Conservation (phyloP, 768 basidiomycete genomes). For the Kwoniella heveanensis region DNA sequence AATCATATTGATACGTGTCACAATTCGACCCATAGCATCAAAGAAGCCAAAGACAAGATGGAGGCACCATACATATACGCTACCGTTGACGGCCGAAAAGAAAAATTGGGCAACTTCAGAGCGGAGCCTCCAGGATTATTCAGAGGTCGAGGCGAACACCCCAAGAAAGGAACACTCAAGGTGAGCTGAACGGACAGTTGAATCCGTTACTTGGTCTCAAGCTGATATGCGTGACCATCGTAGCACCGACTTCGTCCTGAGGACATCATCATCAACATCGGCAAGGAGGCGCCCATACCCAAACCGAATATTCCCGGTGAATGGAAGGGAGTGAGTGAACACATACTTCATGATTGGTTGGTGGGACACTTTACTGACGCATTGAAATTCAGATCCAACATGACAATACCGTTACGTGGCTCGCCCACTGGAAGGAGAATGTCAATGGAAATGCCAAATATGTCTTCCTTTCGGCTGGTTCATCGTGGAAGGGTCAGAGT, state of each 20-base stretch:
- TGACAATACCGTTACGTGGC: constrained; percentile 97
- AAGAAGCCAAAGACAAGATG: constrained; percentile 77
- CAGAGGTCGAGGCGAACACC: constrained; percentile 96
- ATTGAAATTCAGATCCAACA: constrained; percentile 59
- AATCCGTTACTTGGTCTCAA: not conserved
- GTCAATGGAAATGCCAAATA: constrained; percentile 95
- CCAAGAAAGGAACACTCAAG: constrained; percentile 93
- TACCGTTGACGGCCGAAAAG: constrained; percentile 91
- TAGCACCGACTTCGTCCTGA: constrained; percentile 88
- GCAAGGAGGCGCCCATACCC: constrained; percentile 70
- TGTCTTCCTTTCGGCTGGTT: constrained; percentile 96
- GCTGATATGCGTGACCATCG: too few species aligned
- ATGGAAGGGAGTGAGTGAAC: constrained; percentile 79
- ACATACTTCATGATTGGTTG: too few species aligned
- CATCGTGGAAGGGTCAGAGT: constrained; percentile 95
- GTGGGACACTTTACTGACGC: not conserved
- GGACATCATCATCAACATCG: constrained; percentile 95
- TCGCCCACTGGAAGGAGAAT: constrained; percentile 98
- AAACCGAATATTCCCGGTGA: constrained; percentile 87
- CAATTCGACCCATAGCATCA: constrained; percentile 58
- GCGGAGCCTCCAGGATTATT: constrained; percentile 99
- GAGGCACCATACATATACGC: constrained; percentile 85
- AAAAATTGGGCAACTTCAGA: constrained; percentile 97
- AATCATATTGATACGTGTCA: too few species aligned
- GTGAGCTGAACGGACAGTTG: constrained; percentile 57